phyloP scores from a whole-genome alignment of 164 flowering plant species.

The Magnolia kwangsiensis region DNA sequence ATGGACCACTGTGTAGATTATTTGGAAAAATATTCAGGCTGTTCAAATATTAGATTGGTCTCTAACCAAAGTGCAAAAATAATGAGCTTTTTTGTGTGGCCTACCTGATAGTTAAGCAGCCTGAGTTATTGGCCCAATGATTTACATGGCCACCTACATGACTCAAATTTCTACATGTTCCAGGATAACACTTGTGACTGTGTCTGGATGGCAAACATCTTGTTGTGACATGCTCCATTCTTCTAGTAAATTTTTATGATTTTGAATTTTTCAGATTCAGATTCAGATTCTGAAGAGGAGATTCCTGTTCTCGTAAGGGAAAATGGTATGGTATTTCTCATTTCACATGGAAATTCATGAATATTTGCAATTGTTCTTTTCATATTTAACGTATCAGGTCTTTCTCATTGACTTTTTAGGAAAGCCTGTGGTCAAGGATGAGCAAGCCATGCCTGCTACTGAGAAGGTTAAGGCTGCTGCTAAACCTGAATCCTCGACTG shows the following conservation, averaged over 20 bases:
- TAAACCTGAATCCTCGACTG: conserved; percentile 17
- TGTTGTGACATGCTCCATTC: background rate
- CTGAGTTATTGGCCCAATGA: no score
- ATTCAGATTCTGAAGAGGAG: conserved; percentile 25
- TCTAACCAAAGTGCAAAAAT: no score
- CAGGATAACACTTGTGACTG: background rate
- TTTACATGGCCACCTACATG: no score
- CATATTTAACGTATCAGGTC: background rate
- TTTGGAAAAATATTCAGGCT: no score
- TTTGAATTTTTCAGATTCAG: conserved; percentile 14
- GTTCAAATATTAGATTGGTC: no score
- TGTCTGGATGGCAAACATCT: background rate
- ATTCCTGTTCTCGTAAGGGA: conserved; percentile 15
- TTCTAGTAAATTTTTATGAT: no score
- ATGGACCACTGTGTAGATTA: background rate
- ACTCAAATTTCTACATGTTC: background rate
- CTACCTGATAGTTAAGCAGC: background rate
- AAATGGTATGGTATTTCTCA: conserved; percentile 30
- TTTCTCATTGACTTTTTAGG: conserved; percentile 20
- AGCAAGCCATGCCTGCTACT: conserved; percentile 21
- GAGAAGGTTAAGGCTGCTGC: conserved; percentile 19
- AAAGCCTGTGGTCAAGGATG: conserved; percentile 23
- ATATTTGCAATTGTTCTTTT: background rate
- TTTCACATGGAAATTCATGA: background rate
- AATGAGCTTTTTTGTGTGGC: no score